Evolutionary conservation across 2,329 filamentous ascomycete species (phyloP), one percentile per base, ranked within the genome.

Genomic region (Cucurbitaria berberidis): DNA sequence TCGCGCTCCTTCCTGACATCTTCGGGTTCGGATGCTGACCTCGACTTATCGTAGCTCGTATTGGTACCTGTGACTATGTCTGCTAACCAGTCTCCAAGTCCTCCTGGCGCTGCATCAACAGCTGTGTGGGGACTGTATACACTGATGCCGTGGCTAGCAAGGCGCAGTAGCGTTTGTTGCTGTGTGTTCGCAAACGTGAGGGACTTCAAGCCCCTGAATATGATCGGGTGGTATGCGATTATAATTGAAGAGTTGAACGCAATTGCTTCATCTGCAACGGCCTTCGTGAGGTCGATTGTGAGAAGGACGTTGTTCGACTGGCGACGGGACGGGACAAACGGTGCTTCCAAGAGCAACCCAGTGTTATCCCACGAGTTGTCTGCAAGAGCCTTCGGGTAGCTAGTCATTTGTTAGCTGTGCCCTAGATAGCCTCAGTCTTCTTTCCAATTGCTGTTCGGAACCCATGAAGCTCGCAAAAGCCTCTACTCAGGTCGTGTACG

Each of bases 61-160:
- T 74, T 75, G 29, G 78, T 81, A 27, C 86, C 87, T 2, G 88
- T 87, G 18, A 97, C 85, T 43, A 96, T 88, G 69, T 96, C 89
- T 55, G 91, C 91, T 9, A 99, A 86, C 93, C 93, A 99, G 74
- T 96, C 91, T 70, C 93, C 96, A 63, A 99, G 85, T 3, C 95
- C 95, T 16, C 87, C 86, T 0, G 87, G 85, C 0, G 90, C 90
- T 34, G 91, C 91, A 75, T 99, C 95, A 38, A 98, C 86, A 13
- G 95, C 93, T 0, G 95, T 99, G 77, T 99, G 95, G 0, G 95
- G 95, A 61, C 89, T 92, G 80, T 98, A 99, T 51, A 99, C 92
- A 60, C 92, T 96, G 67, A 99, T 91, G 30, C 93, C 93, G 73
- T 90, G 86, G 59, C 90, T 89, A 41, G 89, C 89, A 11, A 99